phyloP scores from a whole-genome alignment of 371 early-diverging fungal species.

The Lichtheimia hyalospora region DNA sequence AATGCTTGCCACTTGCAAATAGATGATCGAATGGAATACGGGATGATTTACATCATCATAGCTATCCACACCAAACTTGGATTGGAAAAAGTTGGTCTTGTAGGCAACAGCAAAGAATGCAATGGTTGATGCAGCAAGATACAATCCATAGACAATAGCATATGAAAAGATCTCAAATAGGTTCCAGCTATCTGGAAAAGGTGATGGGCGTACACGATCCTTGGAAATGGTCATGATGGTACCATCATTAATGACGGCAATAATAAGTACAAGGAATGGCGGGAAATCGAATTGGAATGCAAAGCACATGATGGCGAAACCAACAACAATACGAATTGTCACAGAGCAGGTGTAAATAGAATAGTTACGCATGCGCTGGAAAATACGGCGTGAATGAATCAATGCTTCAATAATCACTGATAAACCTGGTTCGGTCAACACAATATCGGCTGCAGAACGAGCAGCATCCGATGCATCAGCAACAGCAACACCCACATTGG shows the following conservation, averaged over 20 bases:
- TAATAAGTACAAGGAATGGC: conserved; percentile 65
- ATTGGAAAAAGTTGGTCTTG: conserved; percentile 50
- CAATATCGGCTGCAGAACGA: conserved; percentile 78
- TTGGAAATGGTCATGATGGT: conserved; percentile 67
- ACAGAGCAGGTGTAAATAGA: conserved; percentile 66
- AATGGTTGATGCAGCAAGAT: conserved; percentile 58
- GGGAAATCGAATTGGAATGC: conserved; percentile 65
- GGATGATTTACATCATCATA: conserved; percentile 38
- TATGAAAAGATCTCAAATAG: conserved; percentile 58
- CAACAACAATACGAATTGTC: conserved; percentile 65
- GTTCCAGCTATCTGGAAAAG: conserved; percentile 61
- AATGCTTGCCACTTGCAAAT: conserved; percentile 55
- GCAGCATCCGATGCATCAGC: conserved; percentile 80
- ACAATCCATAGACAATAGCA: conserved; percentile 59
- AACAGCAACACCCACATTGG: conserved; percentile 85
- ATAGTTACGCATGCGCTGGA: conserved; percentile 73
- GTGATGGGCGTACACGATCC: conserved; percentile 60
- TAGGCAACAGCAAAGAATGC: conserved; percentile 50
- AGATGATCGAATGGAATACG: conserved; percentile 52
- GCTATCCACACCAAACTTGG: conserved; percentile 32
- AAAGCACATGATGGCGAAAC: conserved; percentile 58
- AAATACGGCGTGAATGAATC: conserved; percentile 68
- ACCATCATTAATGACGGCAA: conserved; percentile 65
- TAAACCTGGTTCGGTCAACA: conserved; percentile 78
- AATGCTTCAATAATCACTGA: conserved; percentile 72